A percentile compares a stretch with the other conserved stretches of the same genome.
These are phyloP conservation scores for Gloeostereum incarnatum DNA, from an alignment of 768 basidiomycete species.

Conservation along the genomic window DNA sequence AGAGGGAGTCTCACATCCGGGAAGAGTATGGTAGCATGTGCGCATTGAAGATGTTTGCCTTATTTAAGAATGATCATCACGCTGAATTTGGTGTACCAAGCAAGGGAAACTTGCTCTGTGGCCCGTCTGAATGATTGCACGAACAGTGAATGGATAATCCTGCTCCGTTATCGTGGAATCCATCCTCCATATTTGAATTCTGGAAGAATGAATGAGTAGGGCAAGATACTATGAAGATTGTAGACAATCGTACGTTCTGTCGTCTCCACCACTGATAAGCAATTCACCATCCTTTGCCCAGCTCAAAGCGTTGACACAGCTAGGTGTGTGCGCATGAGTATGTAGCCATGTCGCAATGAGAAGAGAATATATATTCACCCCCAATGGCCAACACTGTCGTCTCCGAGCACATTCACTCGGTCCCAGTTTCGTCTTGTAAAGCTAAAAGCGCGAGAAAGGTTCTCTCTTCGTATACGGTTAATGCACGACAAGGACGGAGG, in stretches of 20 bases:
- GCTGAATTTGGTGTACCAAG: no score
- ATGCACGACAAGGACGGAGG: no score
- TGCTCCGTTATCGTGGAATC: conserved; percentile 30
- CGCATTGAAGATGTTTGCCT: conserved; percentile 77
- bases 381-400: conserved; percentile 50
- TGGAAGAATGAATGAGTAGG: conserved; percentile 15
- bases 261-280: conserved; percentile 66
- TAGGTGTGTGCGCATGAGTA: conserved; percentile 14
- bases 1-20: conserved; percentile 51
- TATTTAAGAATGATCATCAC: no score
- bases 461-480: no score
- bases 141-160: conserved; percentile 58
- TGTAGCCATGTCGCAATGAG: background rate
- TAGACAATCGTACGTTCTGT: conserved; percentile 41
- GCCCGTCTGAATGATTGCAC: conserved; percentile 66
- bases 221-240: background rate
- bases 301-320: conserved; percentile 71
- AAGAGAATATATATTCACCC: conserved; percentile 38
- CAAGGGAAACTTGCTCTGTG: no score
- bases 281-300: conserved; percentile 63
- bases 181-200: conserved; percentile 75
- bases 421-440: conserved; percentile 42
- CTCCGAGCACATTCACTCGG: conserved; percentile 67
- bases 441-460: no score
- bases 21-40: conserved; percentile 73